Percentiles rank a stretch among this genome's conserved stretches.
phyloP scores from a whole-genome alignment of 139 green algal genomes.

The Chlorella sp. region DNA sequence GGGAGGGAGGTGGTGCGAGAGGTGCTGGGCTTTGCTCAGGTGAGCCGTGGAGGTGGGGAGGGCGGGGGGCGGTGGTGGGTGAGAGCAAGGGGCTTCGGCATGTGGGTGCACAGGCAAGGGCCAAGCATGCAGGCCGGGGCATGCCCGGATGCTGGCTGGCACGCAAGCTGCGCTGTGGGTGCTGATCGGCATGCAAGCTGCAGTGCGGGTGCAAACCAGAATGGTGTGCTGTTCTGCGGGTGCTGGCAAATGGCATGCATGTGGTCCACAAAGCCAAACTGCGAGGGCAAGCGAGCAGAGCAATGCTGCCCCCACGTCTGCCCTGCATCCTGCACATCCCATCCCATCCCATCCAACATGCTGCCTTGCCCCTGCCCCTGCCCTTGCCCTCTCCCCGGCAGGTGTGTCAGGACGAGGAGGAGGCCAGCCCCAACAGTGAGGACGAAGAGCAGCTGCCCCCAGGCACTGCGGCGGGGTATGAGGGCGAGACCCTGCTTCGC shows the following conservation, averaged over 20 bases:
- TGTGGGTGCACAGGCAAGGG: no score
- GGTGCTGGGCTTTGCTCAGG: conserved; percentile 45
- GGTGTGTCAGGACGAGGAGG: neutral
- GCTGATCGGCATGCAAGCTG: no score
- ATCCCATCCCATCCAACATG: no score
- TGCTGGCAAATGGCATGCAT: neutral
- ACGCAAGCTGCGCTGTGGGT: no score
- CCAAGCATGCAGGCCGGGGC: no score
- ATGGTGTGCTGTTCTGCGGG: no score
- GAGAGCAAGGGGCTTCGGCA: neutral
- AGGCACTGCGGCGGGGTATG: neutral
- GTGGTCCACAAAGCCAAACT: neutral
- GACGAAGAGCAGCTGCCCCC: neutral
- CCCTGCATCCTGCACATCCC: neutral
- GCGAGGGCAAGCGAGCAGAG: neutral
- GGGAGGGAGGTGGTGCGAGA: conserved; percentile 56
- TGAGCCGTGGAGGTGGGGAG: neutral
- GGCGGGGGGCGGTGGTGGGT: neutral
- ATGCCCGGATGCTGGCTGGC: no score
- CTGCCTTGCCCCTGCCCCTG: neutral
- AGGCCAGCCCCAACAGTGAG: neutral
- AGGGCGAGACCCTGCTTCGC: neutral
- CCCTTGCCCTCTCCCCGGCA: neutral
- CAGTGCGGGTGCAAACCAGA: no score
- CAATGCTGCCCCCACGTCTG: neutral